Percentiles rank a stretch among this genome's conserved stretches.
These are phyloP conservation scores for Amoebophrya sp. DNA, from an alignment of 169 alveolate genomes.

Conservation along the genomic window DNA sequence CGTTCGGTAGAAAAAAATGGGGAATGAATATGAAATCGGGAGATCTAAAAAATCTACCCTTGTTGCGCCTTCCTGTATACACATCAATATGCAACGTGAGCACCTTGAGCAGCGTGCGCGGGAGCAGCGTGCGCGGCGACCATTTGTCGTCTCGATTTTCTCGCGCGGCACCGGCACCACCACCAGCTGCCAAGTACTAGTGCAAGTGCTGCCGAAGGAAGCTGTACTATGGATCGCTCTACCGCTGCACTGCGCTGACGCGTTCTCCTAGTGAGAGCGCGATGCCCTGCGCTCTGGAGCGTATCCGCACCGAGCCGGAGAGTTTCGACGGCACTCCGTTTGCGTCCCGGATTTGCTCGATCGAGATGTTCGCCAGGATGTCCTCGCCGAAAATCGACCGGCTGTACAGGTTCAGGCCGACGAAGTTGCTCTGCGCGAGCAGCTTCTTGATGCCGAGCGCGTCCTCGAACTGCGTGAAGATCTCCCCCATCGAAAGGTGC, in stretches of 20 bases:
- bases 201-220: no score
- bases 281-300: slow-evolving; percentile 48
- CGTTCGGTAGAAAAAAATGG: no score
- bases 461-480: neutral
- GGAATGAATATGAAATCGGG: no score
- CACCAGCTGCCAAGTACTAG: no score
- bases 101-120: no score
- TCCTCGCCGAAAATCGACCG: slow-evolving; percentile 73
- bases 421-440: slow-evolving; percentile 36
- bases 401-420: slow-evolving; percentile 66
- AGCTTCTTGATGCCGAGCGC: neutral
- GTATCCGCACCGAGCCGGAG: slow-evolving; percentile 41
- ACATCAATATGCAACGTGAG: no score
- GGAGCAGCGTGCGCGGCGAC: no score
- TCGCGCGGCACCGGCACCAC: no score
- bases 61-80: no score
- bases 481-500: neutral
- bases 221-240: no score
- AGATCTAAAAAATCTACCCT: no score
- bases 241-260: slow-evolving; percentile 39
- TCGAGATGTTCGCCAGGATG: slow-evolving; percentile 62
- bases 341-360: slow-evolving; percentile 22
- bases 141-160: no score
- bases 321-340: slow-evolving; percentile 7
- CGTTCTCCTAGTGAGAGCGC: slow-evolving; percentile 47